Evolutionary conservation across 202 grass and related monocot genomes (phyloP).

Genomic region (Eragrostis tef): DNA sequence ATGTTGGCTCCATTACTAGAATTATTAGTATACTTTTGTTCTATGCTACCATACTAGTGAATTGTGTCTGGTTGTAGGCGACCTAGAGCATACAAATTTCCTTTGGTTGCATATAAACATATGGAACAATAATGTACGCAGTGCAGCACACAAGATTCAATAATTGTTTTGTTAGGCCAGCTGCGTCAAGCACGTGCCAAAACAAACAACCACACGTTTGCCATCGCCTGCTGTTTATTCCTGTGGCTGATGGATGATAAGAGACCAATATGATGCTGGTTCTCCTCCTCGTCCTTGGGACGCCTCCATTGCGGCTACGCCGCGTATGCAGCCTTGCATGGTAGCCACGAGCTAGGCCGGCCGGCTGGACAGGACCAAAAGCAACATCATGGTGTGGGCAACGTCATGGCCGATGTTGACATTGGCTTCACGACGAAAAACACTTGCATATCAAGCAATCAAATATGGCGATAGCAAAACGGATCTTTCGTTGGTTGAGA

Average conservation of each 20-base stretch:
- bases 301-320: background rate
- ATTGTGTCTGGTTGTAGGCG: too few species aligned
- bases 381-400: constrained; percentile 23
- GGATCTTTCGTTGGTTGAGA: background rate
- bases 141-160: background rate
- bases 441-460: constrained; percentile 21
- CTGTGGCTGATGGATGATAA: constrained; percentile 9
- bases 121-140: too few species aligned
- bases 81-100: too few species aligned
- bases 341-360: constrained; percentile 22
- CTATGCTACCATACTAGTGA: too few species aligned
- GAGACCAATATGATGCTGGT: background rate
- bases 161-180: background rate
- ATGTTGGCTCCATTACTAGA: too few species aligned
- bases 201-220: background rate
- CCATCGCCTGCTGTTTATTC: background rate
- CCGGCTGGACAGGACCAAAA: constrained; percentile 12
- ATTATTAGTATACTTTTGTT: too few species aligned
- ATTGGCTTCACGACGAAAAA: constrained; percentile 30
- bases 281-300: background rate
- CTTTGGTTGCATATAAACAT: too few species aligned
- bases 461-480: background rate
- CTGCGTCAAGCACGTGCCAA: background rate
- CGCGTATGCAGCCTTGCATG: constrained; percentile 16
- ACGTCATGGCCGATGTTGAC: constrained; percentile 1